Evolutionary conservation across 1,139 yeast species (phyloP).

Genomic region (Arxiozyma slooffiae): DNA sequence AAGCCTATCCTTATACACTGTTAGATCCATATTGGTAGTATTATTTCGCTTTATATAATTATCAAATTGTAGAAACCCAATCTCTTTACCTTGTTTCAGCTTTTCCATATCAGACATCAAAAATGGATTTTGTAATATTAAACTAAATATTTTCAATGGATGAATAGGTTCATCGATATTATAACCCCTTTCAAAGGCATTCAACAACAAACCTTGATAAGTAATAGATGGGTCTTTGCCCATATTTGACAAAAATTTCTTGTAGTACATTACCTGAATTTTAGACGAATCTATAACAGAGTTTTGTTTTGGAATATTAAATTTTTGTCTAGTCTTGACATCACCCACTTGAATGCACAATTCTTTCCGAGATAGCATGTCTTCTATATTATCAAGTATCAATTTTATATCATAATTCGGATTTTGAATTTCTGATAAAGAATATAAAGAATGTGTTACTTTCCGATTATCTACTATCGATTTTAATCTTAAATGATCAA

Average conservation of each 20-base stretch:
- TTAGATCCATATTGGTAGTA: slow-evolving; percentile 1
- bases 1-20: neutral
- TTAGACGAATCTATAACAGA: slow-evolving; percentile 43
- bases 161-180: slow-evolving; percentile 43
- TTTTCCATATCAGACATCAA: slow-evolving; percentile 38
- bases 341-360: slow-evolving; percentile 38
- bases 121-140: slow-evolving; percentile 32
- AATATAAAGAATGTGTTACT: neutral
- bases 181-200: slow-evolving; percentile 38
- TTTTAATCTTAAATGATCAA: slow-evolving; percentile 40
- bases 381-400: neutral
- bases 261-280: slow-evolving; percentile 50
- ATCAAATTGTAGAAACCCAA: slow-evolving; percentile 40
- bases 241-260: slow-evolving; percentile 35
- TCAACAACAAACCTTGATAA: slow-evolving; percentile 32
- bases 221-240: slow-evolving; percentile 23
- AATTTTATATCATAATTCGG: neutral
- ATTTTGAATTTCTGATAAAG: neutral
- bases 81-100: slow-evolving; percentile 38
- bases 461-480: slow-evolving; percentile 22
- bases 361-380: slow-evolving; percentile 11
- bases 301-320: slow-evolving; percentile 37
- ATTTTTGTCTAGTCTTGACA: slow-evolving; percentile 46
- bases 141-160: slow-evolving; percentile 33
- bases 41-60: slow-evolving; percentile 2